Conservation (phyloP, 805 yeast species). For the Candida saitoana region DNA sequence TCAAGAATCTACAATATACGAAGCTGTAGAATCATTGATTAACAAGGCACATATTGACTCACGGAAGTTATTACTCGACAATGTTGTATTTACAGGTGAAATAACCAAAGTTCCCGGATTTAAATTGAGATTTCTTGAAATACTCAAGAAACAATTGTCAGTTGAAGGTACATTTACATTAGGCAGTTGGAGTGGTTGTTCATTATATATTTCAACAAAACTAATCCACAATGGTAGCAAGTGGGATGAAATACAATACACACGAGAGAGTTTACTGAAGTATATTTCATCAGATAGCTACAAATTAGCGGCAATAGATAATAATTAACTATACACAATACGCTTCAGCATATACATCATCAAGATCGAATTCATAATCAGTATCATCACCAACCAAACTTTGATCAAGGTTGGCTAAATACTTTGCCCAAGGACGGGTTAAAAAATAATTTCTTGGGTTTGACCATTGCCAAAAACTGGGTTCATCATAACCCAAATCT, state of each 20-base stretch:
- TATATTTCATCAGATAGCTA: neutral
- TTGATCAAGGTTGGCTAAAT: conserved; percentile 1
- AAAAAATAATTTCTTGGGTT: conserved; percentile 8
- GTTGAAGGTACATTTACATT: conserved; percentile 12
- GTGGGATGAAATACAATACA: conserved; percentile 19
- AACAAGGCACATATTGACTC: conserved; percentile 17
- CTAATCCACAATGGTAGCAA: conserved; percentile 12
- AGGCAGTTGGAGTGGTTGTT: conserved; percentile 32
- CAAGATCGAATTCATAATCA: conserved; percentile 8
- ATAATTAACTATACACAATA: conserved; percentile 4
- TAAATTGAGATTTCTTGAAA: conserved; percentile 13
- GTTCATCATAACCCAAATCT: conserved; percentile 1
- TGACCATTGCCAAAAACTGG: neutral
- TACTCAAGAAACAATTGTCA: conserved; percentile 7
- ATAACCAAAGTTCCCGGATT: conserved; percentile 22
- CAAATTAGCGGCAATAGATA: conserved; percentile 1
- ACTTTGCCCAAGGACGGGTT: conserved; percentile 17
- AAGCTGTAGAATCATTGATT: conserved; percentile 8
- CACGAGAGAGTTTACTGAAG: conserved; percentile 8
- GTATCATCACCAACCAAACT: neutral
- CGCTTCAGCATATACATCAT: conserved; percentile 8
- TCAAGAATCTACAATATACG: conserved; percentile 4
- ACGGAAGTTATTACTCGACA: conserved; percentile 12
- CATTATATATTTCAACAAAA: conserved; percentile 23
- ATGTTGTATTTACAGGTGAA: conserved; percentile 24